A percentile compares a stretch with the other conserved stretches of the same genome.
Conservation (phyloP, 2,329 filamentous ascomycete species). For the Stemphylium lycopersici region DNA sequence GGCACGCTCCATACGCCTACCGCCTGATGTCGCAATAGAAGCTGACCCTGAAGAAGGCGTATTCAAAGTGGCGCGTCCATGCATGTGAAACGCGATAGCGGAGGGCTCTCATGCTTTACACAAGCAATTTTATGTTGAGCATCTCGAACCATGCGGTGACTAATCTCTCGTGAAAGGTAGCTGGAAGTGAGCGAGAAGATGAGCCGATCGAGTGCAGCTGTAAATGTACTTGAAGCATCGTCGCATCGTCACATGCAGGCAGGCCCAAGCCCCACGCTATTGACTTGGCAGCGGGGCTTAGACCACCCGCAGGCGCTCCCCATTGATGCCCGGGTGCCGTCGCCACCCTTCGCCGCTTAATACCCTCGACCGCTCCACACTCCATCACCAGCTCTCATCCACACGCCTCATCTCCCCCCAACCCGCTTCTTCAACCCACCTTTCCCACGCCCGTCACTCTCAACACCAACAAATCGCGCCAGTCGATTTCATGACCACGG, state of each 20-base stretch:
- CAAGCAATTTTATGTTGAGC: neutral
- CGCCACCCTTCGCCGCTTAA: slow-evolving; percentile 15
- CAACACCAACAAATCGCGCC: slow-evolving; percentile 34
- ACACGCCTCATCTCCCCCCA: slow-evolving; percentile 8
- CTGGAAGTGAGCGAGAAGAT: neutral
- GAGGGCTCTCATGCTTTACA: neutral
- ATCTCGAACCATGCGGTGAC: neutral
- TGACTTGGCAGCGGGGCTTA: slow-evolving; percentile 15
- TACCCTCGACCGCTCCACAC: slow-evolving; percentile 6
- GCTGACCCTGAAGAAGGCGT: neutral
- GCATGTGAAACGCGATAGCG: neutral
- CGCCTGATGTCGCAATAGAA: neutral
- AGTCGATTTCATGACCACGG: slow-evolving; percentile 47
- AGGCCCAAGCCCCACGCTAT: neutral
- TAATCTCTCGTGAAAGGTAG: neutral
- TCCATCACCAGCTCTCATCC: neutral
- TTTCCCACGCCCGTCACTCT: slow-evolving; percentile 6
- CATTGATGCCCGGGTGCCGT: slow-evolving; percentile 8
- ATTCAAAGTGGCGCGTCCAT: neutral
- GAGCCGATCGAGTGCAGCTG: neutral
- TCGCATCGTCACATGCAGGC: neutral
- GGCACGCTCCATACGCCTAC: neutral
- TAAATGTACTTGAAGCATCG: neutral
- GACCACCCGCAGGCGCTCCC: slow-evolving; percentile 9
- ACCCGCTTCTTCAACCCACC: slow-evolving; percentile 8